Evolutionary conservation across 768 basidiomycete species (phyloP), one percentile per base, ranked within the genome.

Genomic region (Agrocybe praecox): DNA sequence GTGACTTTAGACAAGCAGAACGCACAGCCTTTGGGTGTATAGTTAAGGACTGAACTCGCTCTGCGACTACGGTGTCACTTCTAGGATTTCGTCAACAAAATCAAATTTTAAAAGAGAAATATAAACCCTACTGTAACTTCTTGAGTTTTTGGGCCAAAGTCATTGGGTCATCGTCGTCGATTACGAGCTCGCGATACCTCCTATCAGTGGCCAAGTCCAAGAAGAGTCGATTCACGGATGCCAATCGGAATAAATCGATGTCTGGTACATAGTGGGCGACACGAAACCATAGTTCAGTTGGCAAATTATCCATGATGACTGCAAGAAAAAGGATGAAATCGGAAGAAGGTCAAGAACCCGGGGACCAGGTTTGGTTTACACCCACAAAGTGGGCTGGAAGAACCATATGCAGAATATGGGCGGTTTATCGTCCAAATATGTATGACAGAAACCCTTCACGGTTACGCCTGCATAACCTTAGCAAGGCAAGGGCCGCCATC

Each of bases 271-370:
- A 63, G 22, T 62, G 49, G 19, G 59, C 56, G 47, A 67, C 59
- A 43, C 62, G 60, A 22, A 67, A 54, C 66, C 66, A 67, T 24
- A 67, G 55, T 52, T 67, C 66, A 19, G 62, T 52, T 19, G 66
- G 66, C 23, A 67, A 54, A 12, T 61, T 42, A 36, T 46, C 22
- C 53, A 57, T 52, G 46, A 36, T 56, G n/a, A n/a, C n/a, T n/a
- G n/a, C n/a, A n/a, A n/a, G n/a, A n/a, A n/a, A n/a, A 12, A 40
- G 36, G 36, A 40, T 6, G 36, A 40, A 6, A 14, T 40, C 36
- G 36, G 36, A 40, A 40, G 36, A 5, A 40, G 6, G 36, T 6
- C 36, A 40, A 40, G 36, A n/a, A 40, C 36, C 36, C 36, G 36
- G 36, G 36, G 14, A 40, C 36, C 36, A 40, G 36, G 36, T 40